These are phyloP conservation scores for Boletus rubropictus DNA, from an alignment of 768 basidiomycete genomes.

Conservation along the genomic window DNA sequence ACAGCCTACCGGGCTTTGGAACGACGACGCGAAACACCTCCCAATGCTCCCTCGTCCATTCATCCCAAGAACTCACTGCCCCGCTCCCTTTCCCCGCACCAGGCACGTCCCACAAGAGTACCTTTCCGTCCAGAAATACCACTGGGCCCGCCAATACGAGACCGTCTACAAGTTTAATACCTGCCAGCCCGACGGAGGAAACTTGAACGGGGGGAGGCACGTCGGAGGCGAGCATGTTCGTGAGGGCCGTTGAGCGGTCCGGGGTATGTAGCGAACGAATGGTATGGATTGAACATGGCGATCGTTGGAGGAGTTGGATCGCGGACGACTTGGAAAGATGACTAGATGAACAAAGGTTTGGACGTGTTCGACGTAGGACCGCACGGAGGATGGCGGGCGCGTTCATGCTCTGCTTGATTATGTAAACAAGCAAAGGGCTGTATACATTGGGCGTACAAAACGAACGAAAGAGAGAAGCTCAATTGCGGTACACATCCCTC, in stretches of 20 bases:
- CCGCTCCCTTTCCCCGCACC: neutral
- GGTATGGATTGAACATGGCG: slow-evolving; percentile 13
- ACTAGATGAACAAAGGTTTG: neutral
- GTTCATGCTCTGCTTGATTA: neutral
- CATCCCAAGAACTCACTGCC: slow-evolving; percentile 44
- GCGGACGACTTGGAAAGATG: neutral
- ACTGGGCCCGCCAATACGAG: slow-evolving; percentile 71
- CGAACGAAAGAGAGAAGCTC: neutral
- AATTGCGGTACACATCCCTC: slow-evolving; percentile 14
- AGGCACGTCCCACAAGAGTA: slow-evolving; percentile 88
- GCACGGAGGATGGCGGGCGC: neutral
- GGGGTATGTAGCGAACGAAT: slow-evolving; percentile 5
- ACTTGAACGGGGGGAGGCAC: slow-evolving; percentile 69
- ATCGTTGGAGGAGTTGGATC: neutral
- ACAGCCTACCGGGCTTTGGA: slow-evolving; percentile 71
- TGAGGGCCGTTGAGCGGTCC: slow-evolving; percentile 36
- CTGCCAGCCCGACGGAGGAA: slow-evolving; percentile 53
- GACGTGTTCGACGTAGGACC: neutral
- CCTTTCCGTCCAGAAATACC: slow-evolving; percentile 80
- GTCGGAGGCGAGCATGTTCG: slow-evolving; percentile 70
- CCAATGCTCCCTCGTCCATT: slow-evolving; percentile 72
- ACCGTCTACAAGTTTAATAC: slow-evolving; percentile 73
- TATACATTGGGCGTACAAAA: slow-evolving; percentile 8
- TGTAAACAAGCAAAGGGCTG: neutral
- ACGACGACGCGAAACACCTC: slow-evolving; percentile 75